phyloP scores from a whole-genome alignment of 2,329 filamentous ascomycete genomes.

The Pyricularia sp. region DNA sequence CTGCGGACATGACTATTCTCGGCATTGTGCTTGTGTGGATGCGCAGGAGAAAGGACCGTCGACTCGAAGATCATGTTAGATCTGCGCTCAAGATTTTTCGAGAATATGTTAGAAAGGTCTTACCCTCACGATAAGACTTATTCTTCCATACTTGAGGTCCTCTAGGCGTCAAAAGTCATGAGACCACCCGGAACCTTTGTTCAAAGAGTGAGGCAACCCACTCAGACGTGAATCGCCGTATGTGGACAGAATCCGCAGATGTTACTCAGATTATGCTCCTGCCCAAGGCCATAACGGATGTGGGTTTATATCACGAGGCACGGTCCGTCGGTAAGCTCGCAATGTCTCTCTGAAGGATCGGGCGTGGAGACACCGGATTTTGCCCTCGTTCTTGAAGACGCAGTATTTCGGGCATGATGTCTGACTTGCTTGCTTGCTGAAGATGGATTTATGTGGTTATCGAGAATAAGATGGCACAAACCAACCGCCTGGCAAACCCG shows the following conservation, averaged over 20 bases:
- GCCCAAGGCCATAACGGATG: not conserved
- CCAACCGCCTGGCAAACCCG: not conserved
- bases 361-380: not conserved
- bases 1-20: constrained; percentile 57
- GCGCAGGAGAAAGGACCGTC: constrained; percentile 54
- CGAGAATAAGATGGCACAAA: not conserved
- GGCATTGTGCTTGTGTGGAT: constrained; percentile 58
- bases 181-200: not conserved
- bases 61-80: constrained; percentile 61
- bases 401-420: not conserved
- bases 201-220: not conserved
- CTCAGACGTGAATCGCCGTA: not conserved
- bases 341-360: not conserved
- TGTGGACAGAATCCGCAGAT: not conserved
- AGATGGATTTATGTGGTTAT: not conserved
- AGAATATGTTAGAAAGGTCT: constrained; percentile 45
- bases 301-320: not conserved
- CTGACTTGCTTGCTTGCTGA: not conserved
- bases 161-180: not conserved
- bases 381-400: not conserved
- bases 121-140: constrained; percentile 39
- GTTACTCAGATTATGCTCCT: not conserved
- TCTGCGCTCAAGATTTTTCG: constrained; percentile 43
- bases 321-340: not conserved
- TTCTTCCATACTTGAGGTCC: not conserved